Conservation (phyloP, 139 green algal genomes). For the Chlamydomonas sp. region DNA sequence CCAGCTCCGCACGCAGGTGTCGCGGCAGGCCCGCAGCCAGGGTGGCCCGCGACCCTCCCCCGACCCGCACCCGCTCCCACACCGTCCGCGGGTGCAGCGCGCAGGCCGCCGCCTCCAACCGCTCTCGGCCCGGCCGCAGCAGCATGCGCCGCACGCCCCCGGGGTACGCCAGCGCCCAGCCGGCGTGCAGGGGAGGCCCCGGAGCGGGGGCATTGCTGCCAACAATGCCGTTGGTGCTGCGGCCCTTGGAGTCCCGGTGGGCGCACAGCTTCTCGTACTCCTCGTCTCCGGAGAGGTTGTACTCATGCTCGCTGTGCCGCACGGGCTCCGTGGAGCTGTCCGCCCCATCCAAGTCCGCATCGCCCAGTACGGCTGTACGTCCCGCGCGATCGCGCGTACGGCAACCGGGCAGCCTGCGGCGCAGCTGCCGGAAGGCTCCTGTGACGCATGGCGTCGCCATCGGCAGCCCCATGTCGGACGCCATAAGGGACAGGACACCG, state of each 20-base stretch:
- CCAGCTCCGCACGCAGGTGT: conserved; percentile 19
- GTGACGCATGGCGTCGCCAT: conserved; percentile 22
- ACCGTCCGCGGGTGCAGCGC: conserved; percentile 37
- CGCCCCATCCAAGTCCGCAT: too few species aligned
- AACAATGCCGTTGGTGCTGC: not conserved
- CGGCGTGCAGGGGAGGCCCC: not conserved
- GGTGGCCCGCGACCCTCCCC: not conserved
- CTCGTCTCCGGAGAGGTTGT: too few species aligned
- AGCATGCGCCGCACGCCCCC: conserved; percentile 20
- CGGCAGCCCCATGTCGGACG: conserved; percentile 15
- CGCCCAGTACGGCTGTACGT: too few species aligned
- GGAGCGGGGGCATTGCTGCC: not conserved
- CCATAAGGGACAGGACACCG: not conserved
- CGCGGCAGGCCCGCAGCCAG: conserved; percentile 6
- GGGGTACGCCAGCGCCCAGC: conserved; percentile 22
- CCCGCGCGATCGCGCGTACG: too few species aligned
- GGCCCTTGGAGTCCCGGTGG: too few species aligned
- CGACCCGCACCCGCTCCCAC: conserved; percentile 36
- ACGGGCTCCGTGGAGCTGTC: too few species aligned
- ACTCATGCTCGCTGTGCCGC: not conserved
- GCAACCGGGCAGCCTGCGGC: not conserved
- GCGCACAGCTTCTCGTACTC: too few species aligned
- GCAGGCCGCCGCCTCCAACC: not conserved
- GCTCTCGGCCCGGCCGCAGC: conserved; percentile 12
- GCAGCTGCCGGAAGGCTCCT: conserved; percentile 1